Conservation (phyloP, 2,329 filamentous ascomycete species). For the Neofusicoccum kwambonambiense region DNA sequence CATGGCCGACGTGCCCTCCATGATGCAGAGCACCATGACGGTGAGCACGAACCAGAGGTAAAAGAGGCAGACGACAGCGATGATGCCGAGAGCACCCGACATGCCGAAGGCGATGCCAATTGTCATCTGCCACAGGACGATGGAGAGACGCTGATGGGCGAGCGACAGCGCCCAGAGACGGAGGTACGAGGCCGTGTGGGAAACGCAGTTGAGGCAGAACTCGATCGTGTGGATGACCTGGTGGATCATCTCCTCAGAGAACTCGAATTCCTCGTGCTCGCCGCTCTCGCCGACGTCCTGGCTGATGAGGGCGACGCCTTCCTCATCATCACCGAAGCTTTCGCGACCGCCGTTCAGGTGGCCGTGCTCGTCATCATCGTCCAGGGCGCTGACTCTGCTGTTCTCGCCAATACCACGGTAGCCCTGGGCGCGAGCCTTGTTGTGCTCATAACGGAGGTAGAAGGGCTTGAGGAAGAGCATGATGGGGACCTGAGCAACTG, state of each 20-base stretch:
- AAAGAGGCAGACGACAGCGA: slow-evolving; percentile 81
- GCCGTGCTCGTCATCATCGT: slow-evolving; percentile 70
- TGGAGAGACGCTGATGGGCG: slow-evolving; percentile 94
- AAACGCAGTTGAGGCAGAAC: slow-evolving; percentile 99
- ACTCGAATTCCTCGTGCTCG: slow-evolving; percentile 96
- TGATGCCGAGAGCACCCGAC: slow-evolving; percentile 66
- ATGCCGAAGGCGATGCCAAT: slow-evolving; percentile 71
- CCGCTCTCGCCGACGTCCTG: slow-evolving; percentile 72
- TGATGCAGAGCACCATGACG: slow-evolving; percentile 78
- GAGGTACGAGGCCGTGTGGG: slow-evolving; percentile 96
- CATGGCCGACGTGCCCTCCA: slow-evolving; percentile 97
- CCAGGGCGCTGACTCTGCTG: slow-evolving; percentile 82
- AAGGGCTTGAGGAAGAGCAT: slow-evolving; percentile 94
- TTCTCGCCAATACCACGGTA: slow-evolving; percentile 93
- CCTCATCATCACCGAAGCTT: slow-evolving; percentile 72
- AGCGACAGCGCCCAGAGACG: slow-evolving; percentile 97
- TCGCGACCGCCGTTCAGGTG: slow-evolving; percentile 60
- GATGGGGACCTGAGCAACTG: slow-evolving; percentile 82
- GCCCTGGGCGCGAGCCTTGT: slow-evolving; percentile 79
- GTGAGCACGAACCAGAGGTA: slow-evolving; percentile 87
- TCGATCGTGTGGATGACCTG: slow-evolving; percentile 99
- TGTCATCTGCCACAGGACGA: slow-evolving; percentile 97
- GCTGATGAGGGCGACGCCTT: slow-evolving; percentile 84
- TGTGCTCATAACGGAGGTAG: slow-evolving; percentile 92
- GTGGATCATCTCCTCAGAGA: slow-evolving; percentile 96